These are phyloP conservation scores for Hyaloscypha hepaticicola DNA, from an alignment of 495 filamentous ascomycete species.

Conservation along the genomic window DNA sequence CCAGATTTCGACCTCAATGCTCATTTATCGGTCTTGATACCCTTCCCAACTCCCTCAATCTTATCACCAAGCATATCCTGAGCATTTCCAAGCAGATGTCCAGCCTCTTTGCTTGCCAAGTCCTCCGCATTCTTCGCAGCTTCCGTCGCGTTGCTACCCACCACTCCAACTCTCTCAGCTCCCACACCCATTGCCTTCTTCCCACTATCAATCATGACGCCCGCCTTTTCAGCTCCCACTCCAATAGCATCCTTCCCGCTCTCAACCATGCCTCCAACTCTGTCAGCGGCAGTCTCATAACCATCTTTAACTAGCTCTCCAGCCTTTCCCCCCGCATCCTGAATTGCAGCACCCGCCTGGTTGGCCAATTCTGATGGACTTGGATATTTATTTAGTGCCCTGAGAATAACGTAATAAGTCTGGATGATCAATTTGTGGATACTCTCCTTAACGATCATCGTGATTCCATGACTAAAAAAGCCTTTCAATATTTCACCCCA, in stretches of 20 bases:
- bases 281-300: constrained; percentile 11
- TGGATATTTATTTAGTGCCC: constrained; percentile 25
- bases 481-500: constrained; percentile 76
- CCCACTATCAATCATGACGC: too few relatives aligned
- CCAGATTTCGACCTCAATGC: neutral
- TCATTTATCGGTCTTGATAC: constrained; percentile 19
- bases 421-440: constrained; percentile 73
- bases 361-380: constrained; percentile 17
- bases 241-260: constrained; percentile 14
- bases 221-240: constrained; percentile 10
- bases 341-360: constrained; percentile 10
- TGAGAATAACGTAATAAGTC: constrained; percentile 26
- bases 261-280: constrained; percentile 13
- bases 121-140: constrained; percentile 15
- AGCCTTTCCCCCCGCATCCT: constrained; percentile 8
- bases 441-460: constrained; percentile 85
- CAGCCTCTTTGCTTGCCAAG: constrained; percentile 19
- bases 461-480: constrained; percentile 83
- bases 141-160: constrained; percentile 17
- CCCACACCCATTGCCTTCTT: constrained; percentile 8
- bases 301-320: constrained; percentile 9
- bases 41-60: constrained; percentile 23
- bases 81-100: constrained; percentile 25
- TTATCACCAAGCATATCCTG: constrained; percentile 21
- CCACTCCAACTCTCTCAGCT: constrained; percentile 16